Evolutionary conservation across 2,329 filamentous ascomycete genomes (phyloP), one percentile per base, ranked within the genome.

Genomic region (Penicillium sp.): DNA sequence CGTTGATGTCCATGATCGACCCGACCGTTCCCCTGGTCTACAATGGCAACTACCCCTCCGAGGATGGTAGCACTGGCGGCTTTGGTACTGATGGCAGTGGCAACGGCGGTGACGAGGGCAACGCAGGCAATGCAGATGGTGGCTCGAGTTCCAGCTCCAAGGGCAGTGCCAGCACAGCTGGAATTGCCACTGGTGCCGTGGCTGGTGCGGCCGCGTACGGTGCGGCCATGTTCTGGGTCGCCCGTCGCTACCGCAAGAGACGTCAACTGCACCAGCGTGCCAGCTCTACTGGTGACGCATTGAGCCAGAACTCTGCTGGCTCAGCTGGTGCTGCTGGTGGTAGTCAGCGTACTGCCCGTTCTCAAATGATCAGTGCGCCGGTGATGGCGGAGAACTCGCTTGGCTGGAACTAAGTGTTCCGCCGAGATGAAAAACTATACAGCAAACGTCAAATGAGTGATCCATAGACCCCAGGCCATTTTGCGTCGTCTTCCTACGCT

Each of bases 371-470:
- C 61, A 93, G 85, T 45, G 85, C 86, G 22, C 89, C 89, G 3
- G 84, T 95, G 47, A 89, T 89, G 64, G 84, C 88, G 3, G 88
- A 93, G 71, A 95, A 95, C 74, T 94, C 87, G 35, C 77, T 95
- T 50, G 89, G 89, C 56, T 95, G 89, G 89, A 94, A 93, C 72
- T 95, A 75, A 79, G 55, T 26, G 11, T 6, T n/a, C 12, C 6
- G 11, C 18, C 9, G 11, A 13, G 25, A 6, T 5, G 9, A 27
- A 13, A 27, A 11, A 13, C 6, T 11, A 27, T n/a, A 11, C 10
- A 5, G 9, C 6, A 5, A n/a, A n/a, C n/a, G n/a, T n/a, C n/a
- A n/a, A n/a, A n/a, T n/a, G n/a, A n/a, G n/a, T n/a, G n/a, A n/a
- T n/a, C n/a, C n/a, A n/a, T n/a, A n/a, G n/a, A n/a, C n/a, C n/a